Evolutionary conservation across 2,329 filamentous ascomycete genomes (phyloP), one percentile per base, ranked within the genome.

Genomic region (Emericellopsis atlantica): DNA sequence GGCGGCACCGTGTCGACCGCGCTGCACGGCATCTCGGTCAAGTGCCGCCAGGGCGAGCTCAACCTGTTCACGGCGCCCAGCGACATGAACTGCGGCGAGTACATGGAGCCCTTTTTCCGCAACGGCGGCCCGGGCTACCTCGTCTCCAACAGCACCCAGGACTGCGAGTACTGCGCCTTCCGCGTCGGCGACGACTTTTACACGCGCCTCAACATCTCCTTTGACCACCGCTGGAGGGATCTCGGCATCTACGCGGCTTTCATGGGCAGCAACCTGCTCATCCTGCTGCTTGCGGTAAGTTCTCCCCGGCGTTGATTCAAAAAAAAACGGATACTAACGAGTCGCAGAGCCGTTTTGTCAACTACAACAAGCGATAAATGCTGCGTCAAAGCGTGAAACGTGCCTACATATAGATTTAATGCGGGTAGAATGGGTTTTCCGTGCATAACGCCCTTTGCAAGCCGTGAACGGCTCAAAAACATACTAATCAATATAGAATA

Each of bases 161-260:
- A 68, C 18, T 94, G 88, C 62, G 66, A 81, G 52, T 94, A 93
- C 63, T 95, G 88, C 54, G 84, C 86, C 1, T 93, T 78, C 63
- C 79, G 73, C 46, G 64, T 84, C 11, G 88, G 87, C 24, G 83
- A 94, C 48, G 70, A 94, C 62, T 94, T 90, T 54, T 93, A 84
- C 54, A 54, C 65, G 40, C 69, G 75, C 0, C 69, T 93, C 15
- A 70, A 72, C 3, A 72, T 93, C 52, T 65, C 62, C 3, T 94
- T 81, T 51, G 63, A 65, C 35, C 61, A 84, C 47, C 67, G 87
- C 14, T 94, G 87, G 87, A 74, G 87, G 42, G 86, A 95, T 50
- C 44, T 92, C 43, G 88, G 86, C 2, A 93, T 94, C 46, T 81
- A 81, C 49, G 49, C 74, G 26, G 81, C 79, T 1, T 94, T 88